Conservation (phyloP, 768 basidiomycete genomes). For the Psilocybe cyanescens region DNA sequence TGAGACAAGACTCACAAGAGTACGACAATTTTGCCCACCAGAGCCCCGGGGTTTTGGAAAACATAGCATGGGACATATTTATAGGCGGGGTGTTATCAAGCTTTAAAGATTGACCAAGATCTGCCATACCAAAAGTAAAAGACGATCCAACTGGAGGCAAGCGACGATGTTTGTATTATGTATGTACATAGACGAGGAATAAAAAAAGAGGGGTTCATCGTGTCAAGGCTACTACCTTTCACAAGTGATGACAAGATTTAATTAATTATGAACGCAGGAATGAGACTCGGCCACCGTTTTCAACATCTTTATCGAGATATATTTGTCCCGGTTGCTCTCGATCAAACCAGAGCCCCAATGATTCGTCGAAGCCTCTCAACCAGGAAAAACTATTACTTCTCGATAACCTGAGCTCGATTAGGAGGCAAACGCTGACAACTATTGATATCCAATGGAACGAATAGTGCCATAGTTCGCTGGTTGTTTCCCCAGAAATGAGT, state of each 20-base stretch:
- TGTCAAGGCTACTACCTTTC: too few relatives aligned
- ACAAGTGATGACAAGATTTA: neutral
- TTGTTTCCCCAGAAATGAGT: slow-evolving; percentile 29
- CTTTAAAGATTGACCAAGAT: slow-evolving; percentile 1
- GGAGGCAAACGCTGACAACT: slow-evolving; percentile 19
- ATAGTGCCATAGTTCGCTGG: slow-evolving; percentile 25
- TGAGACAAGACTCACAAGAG: slow-evolving; percentile 23
- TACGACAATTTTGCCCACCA: slow-evolving; percentile 18
- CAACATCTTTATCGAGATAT: slow-evolving; percentile 5
- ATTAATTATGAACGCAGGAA: neutral
- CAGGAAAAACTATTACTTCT: slow-evolving; percentile 13
- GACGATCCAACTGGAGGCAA: too few relatives aligned
- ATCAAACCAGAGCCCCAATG: neutral
- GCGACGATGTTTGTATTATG: too few relatives aligned
- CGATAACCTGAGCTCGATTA: slow-evolving; percentile 20
- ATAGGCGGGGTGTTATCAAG: neutral
- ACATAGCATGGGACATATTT: slow-evolving; percentile 24
- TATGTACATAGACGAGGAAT: too few relatives aligned
- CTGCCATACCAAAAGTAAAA: too few relatives aligned
- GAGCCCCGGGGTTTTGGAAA: slow-evolving; percentile 19
- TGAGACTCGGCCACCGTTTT: neutral
- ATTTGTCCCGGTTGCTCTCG: neutral
- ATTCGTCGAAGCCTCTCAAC: slow-evolving; percentile 14
- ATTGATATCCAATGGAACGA: slow-evolving; percentile 28
- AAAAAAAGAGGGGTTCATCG: too few relatives aligned